Evolutionary conservation across 805 yeast species (phyloP), one percentile per base, ranked within the genome.

Genomic region (Yamadazyma philogaea): DNA sequence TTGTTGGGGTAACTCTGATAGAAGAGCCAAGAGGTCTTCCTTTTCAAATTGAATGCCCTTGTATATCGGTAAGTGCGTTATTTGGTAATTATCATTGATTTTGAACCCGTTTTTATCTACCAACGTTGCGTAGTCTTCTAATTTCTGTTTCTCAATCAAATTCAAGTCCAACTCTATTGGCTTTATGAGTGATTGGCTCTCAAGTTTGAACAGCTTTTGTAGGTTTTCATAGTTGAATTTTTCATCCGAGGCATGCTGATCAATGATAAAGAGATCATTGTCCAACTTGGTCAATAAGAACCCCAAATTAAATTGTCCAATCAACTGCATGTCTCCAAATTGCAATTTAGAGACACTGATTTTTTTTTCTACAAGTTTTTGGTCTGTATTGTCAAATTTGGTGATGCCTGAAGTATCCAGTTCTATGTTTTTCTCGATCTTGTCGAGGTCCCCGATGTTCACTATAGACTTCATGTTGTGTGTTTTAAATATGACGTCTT

Each of bases 241-340:
- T 56, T 93, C 99, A 65, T 93, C 99, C 50, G 96, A 86, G 1
- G 99, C 99, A 66, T 93, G 99, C 61, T 93, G 99, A 60, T 93
- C 99, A 37, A 93, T 75, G 26, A 93, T 90, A 54, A 93, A 90
- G 24, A 91, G 53, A 55, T 88, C 88, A 19, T 57, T 58, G 18
- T 63, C 60, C 39, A 81, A 70, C 2, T 78, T 74, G 0, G 87
- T 93, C 15, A 90, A 58, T n/a, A 93, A 87, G 53, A 93, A 93
- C 0, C 98, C 99, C n/a, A 85, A 64, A 59, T 93, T 93, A 66
- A 93, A 93, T 63, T 93, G 99, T 0, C 99, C 99, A 6, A 91
- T 78, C 10, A 93, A 65, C 31, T 74, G 61, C 98, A 93, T 91
- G 3, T 72, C 58, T 3, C 60, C 52, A 54, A 93, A 93, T 53